phyloP scores from a whole-genome alignment of 169 alveolate species.

The Plasmodium fragile region DNA sequence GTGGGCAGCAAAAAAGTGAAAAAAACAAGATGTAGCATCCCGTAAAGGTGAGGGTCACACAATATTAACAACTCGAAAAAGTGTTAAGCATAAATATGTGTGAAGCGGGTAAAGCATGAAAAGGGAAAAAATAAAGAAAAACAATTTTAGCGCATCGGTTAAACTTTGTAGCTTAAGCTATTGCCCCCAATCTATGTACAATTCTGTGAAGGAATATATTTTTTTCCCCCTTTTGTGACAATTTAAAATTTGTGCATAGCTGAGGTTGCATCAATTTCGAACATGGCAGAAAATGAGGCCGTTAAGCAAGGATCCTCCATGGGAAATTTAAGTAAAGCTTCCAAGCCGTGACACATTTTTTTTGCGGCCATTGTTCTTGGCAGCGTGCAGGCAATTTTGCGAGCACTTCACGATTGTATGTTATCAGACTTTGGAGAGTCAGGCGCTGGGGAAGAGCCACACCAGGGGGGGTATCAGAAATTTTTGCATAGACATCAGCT shows the following conservation, averaged over 20 bases:
- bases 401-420: not conserved
- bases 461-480: not conserved
- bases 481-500: not conserved
- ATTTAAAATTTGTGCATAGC: conserved; percentile 7
- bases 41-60: not conserved
- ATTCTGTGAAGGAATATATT: not conserved
- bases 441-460: not conserved
- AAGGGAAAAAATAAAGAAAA: not conserved
- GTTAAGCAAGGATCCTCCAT: conserved; percentile 24
- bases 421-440: not conserved
- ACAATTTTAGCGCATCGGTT: not conserved
- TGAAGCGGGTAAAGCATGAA: not conserved
- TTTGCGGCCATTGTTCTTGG: not conserved
- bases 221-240: not conserved
- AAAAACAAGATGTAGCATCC: not conserved
- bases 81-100: not conserved
- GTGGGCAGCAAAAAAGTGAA: not conserved
- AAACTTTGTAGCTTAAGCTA: not conserved
- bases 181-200: not conserved
- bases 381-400: not conserved
- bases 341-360: conserved; percentile 4
- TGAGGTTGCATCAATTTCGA: not conserved
- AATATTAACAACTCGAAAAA: not conserved
- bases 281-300: conserved; percentile 35
- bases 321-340: conserved; percentile 23